Evolutionary conservation across 441 rosid species (phyloP), one percentile per base, ranked within the genome.

Genomic region (Biscutella laevigata): DNA sequence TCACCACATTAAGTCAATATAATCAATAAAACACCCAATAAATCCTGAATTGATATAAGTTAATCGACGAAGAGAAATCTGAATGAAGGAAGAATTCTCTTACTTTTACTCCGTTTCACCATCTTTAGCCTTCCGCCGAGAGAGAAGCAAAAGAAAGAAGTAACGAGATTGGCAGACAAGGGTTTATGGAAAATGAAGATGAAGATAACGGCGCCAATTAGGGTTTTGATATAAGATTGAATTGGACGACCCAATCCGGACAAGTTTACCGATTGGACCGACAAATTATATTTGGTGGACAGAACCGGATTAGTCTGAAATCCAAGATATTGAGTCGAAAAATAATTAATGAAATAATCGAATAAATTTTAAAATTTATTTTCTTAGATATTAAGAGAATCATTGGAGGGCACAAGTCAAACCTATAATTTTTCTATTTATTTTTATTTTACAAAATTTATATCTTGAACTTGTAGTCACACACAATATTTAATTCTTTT

Each of bases 101-200:
- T 70, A 87, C 98, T 87, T 75, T 84, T 87, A 77, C 96, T 88
- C 65, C 65, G 76, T 78, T 91, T 91, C 86, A 78, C 94, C 96
- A 87, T 87, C 19, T 58, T 70, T 27, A 57, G 21, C 16, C 37
- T 15, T 39, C 15, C 28, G 35, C 20, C 14, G 53, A 34, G 58
- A 57, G 25, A n/a, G 55, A 29, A 49, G 42, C 12, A 9, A 35
- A 28, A 20, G 36, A 39, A 7, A 45, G 20, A 41, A 21, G 1
- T 1, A 33, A 16, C 19, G 3, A 15, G 22, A 43, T 2, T 4
- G 11, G 6, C 38, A 39, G 55, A 7, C 36, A n/a, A 47, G 45
- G 64, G 51, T 41, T 55, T 57, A 48, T 17, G 59, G 21, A 17
- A 33, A 7, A 33, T 37, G 55, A 19, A 13, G 55, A 53, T 38